Conservation (phyloP, 1,284 basidiomycete species). For the Ceratorhiza oryzae-sativae region DNA sequence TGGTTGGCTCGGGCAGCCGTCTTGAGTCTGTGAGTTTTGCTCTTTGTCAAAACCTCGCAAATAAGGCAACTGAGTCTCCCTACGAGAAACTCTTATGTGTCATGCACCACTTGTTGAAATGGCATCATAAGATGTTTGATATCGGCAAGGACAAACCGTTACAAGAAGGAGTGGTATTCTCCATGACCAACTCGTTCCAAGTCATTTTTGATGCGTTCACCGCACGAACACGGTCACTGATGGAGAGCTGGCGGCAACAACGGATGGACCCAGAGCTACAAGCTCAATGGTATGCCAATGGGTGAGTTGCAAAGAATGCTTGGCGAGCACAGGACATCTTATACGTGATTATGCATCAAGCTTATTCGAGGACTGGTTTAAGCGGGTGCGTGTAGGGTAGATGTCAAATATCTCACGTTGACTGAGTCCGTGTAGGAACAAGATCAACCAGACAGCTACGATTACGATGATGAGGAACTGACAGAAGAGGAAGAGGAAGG, state of each 20-base stretch:
- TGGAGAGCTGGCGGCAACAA: conserved; percentile 33
- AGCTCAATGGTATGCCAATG: conserved; percentile 33
- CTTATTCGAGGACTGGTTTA: conserved; percentile 29
- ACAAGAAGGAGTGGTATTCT: conserved; percentile 10
- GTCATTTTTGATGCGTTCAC: conserved; percentile 35
- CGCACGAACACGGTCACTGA: conserved; percentile 16
- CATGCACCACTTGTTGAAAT: conserved; percentile 23
- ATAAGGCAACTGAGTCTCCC: not conserved
- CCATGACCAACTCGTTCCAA: conserved; percentile 20
- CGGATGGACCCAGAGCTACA: conserved; percentile 17
- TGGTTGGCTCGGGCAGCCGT: conserved; percentile 8
- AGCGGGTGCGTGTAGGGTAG: conserved; percentile 14
- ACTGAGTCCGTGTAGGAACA: not conserved
- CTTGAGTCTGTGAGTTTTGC: conserved; percentile 21
- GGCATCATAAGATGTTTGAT: conserved; percentile 34
- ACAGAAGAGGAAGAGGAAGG: conserved; percentile 1
- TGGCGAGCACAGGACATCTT: too few species aligned
- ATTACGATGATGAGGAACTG: conserved; percentile 24
- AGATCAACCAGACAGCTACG: conserved; percentile 3
- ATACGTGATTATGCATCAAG: conserved; percentile 4
- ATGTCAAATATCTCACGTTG: not conserved
- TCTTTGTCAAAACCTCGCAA: not conserved
- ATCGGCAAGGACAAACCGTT: conserved; percentile 33
- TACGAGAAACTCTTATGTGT: conserved; percentile 29
- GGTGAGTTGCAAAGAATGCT: not conserved